These are phyloP conservation scores for Kodamaea ohmeri DNA, from an alignment of 1,139 yeast species.

Conservation along the genomic window DNA sequence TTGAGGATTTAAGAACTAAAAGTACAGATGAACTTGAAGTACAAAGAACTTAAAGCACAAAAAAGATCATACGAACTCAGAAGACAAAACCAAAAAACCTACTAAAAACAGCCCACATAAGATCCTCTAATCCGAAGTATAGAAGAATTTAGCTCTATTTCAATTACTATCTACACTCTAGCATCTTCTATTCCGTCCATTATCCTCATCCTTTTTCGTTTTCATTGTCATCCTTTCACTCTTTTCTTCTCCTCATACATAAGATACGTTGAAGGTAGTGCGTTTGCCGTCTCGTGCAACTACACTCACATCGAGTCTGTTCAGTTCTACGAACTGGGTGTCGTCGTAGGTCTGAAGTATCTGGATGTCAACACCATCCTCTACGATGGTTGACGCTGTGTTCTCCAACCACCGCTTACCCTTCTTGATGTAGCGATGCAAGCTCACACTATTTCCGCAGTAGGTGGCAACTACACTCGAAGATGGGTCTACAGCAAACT, in stretches of 20 bases:
- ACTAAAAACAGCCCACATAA: no score
- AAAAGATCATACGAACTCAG: no score
- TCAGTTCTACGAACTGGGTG: conserved; percentile 10
- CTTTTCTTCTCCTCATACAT: background rate
- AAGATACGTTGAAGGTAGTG: conserved; percentile 9
- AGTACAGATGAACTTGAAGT: background rate
- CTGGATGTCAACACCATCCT: conserved; percentile 7
- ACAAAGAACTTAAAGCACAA: no score
- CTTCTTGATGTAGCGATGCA: conserved; percentile 44
- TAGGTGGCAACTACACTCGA: conserved; percentile 36
- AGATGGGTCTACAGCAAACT: conserved; percentile 46
- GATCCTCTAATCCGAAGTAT: no score
- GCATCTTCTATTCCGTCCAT: no score
- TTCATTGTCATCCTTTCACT: no score
- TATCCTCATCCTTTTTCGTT: background rate
- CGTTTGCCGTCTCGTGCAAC: conserved; percentile 8
- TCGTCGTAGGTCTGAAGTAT: conserved; percentile 11
- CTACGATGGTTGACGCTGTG: conserved; percentile 5
- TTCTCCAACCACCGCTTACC: conserved; percentile 39
- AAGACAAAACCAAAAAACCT: no score
- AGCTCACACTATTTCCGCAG: conserved; percentile 15
- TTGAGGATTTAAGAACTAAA: background rate
- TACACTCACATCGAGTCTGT: conserved; percentile 10
- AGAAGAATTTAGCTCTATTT: no score
- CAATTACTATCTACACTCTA: no score